Evolutionary conservation across 192 early-diverging fungal species (phyloP).

Genomic region (Cladochytrium replicatum): DNA sequence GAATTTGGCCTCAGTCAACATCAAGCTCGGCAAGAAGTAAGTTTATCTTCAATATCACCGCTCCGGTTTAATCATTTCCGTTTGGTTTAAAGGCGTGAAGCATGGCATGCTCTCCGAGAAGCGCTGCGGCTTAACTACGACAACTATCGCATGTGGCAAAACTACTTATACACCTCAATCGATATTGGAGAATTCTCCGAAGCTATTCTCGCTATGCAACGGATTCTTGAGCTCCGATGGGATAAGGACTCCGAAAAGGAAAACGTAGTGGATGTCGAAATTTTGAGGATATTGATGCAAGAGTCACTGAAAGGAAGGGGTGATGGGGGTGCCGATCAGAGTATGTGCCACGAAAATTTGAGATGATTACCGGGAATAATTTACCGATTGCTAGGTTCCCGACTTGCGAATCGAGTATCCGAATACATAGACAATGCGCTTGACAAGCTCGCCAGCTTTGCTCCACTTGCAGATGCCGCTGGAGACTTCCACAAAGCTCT

Average conservation of each 20-base stretch:
- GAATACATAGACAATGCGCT: slow-evolving; percentile 62
- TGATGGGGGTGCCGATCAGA: neutral
- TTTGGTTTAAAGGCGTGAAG: slow-evolving; percentile 44
- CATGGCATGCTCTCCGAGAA: slow-evolving; percentile 71
- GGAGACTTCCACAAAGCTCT: slow-evolving; percentile 68
- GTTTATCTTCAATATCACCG: slow-evolving; percentile 2
- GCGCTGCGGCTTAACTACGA: slow-evolving; percentile 70
- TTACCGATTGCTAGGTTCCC: slow-evolving; percentile 33
- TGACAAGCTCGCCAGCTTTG: slow-evolving; percentile 59
- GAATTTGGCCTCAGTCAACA: slow-evolving; percentile 80
- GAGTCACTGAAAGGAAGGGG: slow-evolving; percentile 34
- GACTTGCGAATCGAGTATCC: slow-evolving; percentile 43
- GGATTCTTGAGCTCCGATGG: slow-evolving; percentile 66
- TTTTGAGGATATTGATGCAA: slow-evolving; percentile 62
- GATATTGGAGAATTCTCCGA: slow-evolving; percentile 71
- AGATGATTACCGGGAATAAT: slow-evolving; percentile 29
- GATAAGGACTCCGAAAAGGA: slow-evolving; percentile 51
- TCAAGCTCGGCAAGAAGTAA: slow-evolving; percentile 54
- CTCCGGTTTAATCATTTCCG: slow-evolving; percentile 5
- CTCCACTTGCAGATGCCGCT: slow-evolving; percentile 65
- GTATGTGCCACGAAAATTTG: slow-evolving; percentile 4
- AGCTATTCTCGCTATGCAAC: slow-evolving; percentile 75
- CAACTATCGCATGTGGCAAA: slow-evolving; percentile 88
- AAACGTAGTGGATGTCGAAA: slow-evolving; percentile 68
- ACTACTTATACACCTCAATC: slow-evolving; percentile 69